Conservation (phyloP, 176 grass and related monocot species). For the Elymus sibiricus region DNA sequence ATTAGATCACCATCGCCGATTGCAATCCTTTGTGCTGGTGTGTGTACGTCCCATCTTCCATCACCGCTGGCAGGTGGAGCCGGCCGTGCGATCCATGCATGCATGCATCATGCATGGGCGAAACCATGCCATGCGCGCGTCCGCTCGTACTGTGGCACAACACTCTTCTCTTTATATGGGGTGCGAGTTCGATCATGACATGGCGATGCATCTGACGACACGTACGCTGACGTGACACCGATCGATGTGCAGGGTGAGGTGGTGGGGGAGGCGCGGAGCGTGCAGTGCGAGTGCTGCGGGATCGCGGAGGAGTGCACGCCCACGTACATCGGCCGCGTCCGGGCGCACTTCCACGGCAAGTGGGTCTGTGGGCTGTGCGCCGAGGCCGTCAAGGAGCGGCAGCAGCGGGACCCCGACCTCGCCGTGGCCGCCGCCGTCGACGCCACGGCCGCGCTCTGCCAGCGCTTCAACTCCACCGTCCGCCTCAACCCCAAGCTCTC, state of each 20-base stretch:
- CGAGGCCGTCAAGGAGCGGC: constrained; percentile 80
- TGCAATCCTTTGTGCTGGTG: background rate
- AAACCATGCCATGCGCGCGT: background rate
- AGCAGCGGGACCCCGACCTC: constrained; percentile 40
- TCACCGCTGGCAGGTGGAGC: background rate
- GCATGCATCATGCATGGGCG: background rate
- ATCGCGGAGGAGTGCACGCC: constrained; percentile 91
- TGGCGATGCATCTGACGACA: background rate
- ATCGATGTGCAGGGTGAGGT: background rate
- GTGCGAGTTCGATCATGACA: background rate
- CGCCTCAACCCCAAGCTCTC: constrained; percentile 82
- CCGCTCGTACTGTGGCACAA: too few species aligned
- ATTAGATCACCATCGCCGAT: background rate
- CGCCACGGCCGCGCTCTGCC: constrained; percentile 52
- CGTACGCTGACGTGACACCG: background rate
- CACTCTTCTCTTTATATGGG: too few species aligned
- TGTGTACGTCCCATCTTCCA: background rate
- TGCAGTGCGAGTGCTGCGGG: constrained; percentile 87
- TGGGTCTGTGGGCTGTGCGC: constrained; percentile 89
- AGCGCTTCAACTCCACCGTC: constrained; percentile 71
- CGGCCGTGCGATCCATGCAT: background rate
- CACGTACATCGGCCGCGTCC: constrained; percentile 67
- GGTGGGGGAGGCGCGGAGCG: constrained; percentile 34
- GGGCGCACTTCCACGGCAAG: constrained; percentile 64
- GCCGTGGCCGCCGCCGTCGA: constrained; percentile 50